These are phyloP conservation scores for Ophiostoma quercus DNA, from an alignment of 2,329 filamentous ascomycete species.

Conservation along the genomic window DNA sequence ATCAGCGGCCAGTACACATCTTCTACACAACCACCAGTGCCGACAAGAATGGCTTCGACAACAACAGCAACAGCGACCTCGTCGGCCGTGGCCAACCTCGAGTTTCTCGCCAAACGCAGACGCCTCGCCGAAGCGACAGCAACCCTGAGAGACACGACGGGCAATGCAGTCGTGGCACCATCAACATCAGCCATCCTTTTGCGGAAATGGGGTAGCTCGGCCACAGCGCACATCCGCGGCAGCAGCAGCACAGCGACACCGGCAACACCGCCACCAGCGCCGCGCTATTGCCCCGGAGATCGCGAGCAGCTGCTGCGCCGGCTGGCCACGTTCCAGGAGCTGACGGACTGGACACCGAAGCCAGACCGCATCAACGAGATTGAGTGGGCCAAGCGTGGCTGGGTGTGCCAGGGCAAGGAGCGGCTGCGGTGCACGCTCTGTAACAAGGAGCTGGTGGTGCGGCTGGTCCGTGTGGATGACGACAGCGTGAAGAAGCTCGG, in stretches of 20 bases:
- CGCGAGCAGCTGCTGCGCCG: conserved; percentile 74
- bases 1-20: background rate
- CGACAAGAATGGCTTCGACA: background rate
- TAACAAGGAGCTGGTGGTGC: conserved; percentile 76
- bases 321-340: conserved; percentile 81
- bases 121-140: conserved; percentile 40
- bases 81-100: conserved; percentile 32
- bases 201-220: conserved; percentile 12
- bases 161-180: conserved; percentile 14
- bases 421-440: conserved; percentile 83
- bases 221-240: background rate
- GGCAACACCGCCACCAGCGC: conserved; percentile 34
- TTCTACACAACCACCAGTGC: background rate
- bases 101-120: conserved; percentile 49
- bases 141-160: conserved; percentile 28
- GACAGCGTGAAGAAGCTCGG: conserved; percentile 28
- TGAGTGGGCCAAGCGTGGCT: conserved; percentile 90
- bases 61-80: conserved; percentile 3
- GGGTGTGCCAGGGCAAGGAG: conserved; percentile 78
- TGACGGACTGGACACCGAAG: conserved; percentile 92
- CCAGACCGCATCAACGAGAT: conserved; percentile 81
- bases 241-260: conserved; percentile 2
- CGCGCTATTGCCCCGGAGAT: conserved; percentile 82
- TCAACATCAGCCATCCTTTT: background rate
- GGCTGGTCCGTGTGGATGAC: conserved; percentile 58